phyloP scores from a whole-genome alignment of 148 eudicot species.

The Camellia granthamiana region DNA sequence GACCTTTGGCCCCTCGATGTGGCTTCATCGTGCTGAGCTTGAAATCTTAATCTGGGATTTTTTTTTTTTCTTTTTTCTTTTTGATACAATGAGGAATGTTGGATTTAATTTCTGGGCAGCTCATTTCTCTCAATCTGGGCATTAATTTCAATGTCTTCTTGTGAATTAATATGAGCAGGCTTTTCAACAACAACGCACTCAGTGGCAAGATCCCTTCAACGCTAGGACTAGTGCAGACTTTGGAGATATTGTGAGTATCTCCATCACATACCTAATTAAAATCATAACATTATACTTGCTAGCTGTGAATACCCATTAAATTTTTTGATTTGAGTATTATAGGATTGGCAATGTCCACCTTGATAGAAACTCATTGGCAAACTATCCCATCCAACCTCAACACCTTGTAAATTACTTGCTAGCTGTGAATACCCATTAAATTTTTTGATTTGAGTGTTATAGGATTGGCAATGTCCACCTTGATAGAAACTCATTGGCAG shows the following conservation, averaged over 20 bases:
- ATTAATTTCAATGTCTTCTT: background rate
- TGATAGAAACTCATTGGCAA: slow-evolving; percentile 60
- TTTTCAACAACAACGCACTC: slow-evolving; percentile 61
- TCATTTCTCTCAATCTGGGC: background rate
- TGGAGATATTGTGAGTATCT: slow-evolving; percentile 79
- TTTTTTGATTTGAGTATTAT: background rate
- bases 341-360: slow-evolving; percentile 46
- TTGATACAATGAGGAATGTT: background rate
- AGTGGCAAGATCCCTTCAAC: slow-evolving; percentile 62
- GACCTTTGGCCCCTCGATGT: background rate
- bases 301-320: background rate
- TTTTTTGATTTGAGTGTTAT: background rate
- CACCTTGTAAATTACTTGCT: slow-evolving; percentile 40
- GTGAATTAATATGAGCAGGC: slow-evolving; percentile 38
- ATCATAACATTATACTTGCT: background rate
- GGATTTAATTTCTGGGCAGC: background rate
- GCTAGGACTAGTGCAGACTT: slow-evolving; percentile 44
- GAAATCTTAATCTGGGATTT: background rate
- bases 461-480: slow-evolving; percentile 47
- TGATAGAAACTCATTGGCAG: slow-evolving; percentile 61
- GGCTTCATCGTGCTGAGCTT: background rate
- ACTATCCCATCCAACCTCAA: slow-evolving; percentile 55
- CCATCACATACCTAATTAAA: background rate
- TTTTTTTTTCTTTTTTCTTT: background rate
- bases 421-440: background rate